Evolutionary conservation across 495 filamentous ascomycete genomes (phyloP).

Genomic region (Tuber magnatum): DNA sequence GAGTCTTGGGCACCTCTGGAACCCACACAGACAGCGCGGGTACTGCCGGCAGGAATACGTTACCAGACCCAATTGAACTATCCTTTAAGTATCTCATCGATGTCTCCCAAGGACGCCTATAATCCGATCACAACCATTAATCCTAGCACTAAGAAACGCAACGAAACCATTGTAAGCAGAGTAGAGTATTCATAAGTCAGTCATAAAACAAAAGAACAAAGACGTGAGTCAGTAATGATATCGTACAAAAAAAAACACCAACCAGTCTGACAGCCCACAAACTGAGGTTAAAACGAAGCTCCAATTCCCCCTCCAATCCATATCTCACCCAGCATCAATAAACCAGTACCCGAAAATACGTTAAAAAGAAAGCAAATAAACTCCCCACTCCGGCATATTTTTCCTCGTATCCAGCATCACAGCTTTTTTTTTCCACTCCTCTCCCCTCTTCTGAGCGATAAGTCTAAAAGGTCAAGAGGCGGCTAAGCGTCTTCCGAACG

Average conservation of each 20-base stretch:
- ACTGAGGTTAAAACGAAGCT: slow-evolving; percentile 4
- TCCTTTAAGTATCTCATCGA: neutral
- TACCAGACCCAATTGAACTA: neutral
- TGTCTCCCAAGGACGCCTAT: neutral
- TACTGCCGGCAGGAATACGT: neutral
- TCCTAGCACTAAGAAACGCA: neutral
- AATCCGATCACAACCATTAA: neutral
- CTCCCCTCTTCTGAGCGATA: neutral
- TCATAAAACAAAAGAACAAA: slow-evolving; percentile 10
- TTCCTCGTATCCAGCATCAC: neutral
- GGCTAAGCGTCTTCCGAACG: slow-evolving; percentile 17
- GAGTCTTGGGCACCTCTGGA: neutral
- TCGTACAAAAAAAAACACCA: slow-evolving; percentile 20
- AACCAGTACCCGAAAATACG: slow-evolving; percentile 2
- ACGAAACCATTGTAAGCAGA: neutral
- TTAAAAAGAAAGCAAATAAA: slow-evolving; percentile 6
- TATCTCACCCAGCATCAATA: neutral
- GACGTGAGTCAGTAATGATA: slow-evolving; percentile 6
- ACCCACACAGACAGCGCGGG: neutral
- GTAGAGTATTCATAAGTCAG: neutral
- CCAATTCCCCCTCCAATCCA: neutral
- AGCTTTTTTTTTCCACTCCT: neutral
- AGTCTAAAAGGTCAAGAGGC: slow-evolving; percentile 20
- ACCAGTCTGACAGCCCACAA: slow-evolving; percentile 7
- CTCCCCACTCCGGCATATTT: slow-evolving; percentile 12